Evolutionary conservation across 2,329 filamentous ascomycete species (phyloP).

Genomic region (Colletotrichum spaethianum): DNA sequence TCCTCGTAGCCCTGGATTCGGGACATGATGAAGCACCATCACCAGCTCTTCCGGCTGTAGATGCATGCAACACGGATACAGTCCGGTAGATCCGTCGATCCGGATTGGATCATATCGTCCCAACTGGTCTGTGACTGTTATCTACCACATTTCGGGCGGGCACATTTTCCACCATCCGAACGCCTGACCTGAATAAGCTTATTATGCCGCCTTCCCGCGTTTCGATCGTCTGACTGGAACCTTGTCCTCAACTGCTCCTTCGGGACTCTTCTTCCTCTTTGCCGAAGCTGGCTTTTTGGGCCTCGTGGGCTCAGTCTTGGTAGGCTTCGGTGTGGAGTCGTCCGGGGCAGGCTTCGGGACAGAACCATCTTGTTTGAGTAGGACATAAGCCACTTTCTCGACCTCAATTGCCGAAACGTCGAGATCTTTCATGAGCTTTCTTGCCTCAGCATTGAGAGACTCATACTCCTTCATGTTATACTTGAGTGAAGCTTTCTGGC

Average conservation of each 20-base stretch:
- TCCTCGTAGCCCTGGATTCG: conserved; percentile 1
- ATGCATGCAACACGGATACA: not conserved
- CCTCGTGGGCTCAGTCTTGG: conserved; percentile 4
- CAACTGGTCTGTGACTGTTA: not conserved
- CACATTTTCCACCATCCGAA: conserved; percentile 19
- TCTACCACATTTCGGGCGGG: not conserved
- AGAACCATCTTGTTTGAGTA: conserved; percentile 62
- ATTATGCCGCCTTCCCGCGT: conserved; percentile 45
- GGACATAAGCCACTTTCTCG: conserved; percentile 80
- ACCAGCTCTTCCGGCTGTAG: not conserved
- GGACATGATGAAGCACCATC: not conserved
- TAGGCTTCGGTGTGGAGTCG: not conserved
- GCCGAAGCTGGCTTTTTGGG: conserved; percentile 34
- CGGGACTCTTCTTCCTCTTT: conserved; percentile 44
- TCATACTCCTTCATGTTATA: conserved; percentile 80
- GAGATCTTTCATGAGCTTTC: conserved; percentile 62
- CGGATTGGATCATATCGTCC: conserved; percentile 40
- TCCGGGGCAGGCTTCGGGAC: not conserved
- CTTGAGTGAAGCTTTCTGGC: conserved; percentile 69
- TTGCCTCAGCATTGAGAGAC: conserved; percentile 62
- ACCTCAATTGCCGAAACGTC: conserved; percentile 72
- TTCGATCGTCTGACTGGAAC: conserved; percentile 46
- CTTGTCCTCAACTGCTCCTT: conserved; percentile 41
- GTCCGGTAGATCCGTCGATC: conserved; percentile 40
- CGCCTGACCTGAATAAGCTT: conserved; percentile 4